Evolutionary conservation across 768 basidiomycete species (phyloP), one percentile per base, ranked within the genome.

Genomic region (Termitomyces sp.): DNA sequence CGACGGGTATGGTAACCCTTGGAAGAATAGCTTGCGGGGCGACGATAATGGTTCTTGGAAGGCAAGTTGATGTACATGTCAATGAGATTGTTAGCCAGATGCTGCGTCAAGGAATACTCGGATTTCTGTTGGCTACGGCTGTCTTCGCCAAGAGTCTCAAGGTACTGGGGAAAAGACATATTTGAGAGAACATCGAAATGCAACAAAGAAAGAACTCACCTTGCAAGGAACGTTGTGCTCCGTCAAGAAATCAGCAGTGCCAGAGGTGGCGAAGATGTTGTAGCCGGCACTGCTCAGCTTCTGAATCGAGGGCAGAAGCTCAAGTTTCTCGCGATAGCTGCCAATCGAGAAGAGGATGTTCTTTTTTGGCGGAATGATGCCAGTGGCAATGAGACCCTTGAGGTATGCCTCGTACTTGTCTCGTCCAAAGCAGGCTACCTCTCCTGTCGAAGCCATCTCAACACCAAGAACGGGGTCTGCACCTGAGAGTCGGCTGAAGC

Each of bases 31-130:
- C 89, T 96, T 15, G 97, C 96, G 7, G 97, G 97, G 20, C 97
- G 91, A 61, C 97, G 91, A 76, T 93, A 98, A 71, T 94, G 85
- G 75, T 99, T 98, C 79, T 94, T 97, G 44, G 96, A 98, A 2
- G 97, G 97, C 67, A 99, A 79, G 75, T 99, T 99, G 86, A 99
- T 96, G 75, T 98, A 99, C 87, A 98, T 92, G 76, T 99, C 97
- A 72, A 99, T 99, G 68, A 97, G 79, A 74, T 96, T 95, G 75
- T 96, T 96, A 38, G 92, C 93, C 63, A 99, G 79, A 78, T 99
- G 97, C 73, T 97, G 94, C 4, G 93, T 95, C 60, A 99, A 80
- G 0, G 97, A 98, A 74, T 98, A 99, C 73, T 98, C 97, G 3
- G 94, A 92, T 74, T 99, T 99, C 74, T 96, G 92, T 65, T 88